phyloP scores from a whole-genome alignment of 1,284 basidiomycete genomes.

The Melampsora larici-populina region DNA sequence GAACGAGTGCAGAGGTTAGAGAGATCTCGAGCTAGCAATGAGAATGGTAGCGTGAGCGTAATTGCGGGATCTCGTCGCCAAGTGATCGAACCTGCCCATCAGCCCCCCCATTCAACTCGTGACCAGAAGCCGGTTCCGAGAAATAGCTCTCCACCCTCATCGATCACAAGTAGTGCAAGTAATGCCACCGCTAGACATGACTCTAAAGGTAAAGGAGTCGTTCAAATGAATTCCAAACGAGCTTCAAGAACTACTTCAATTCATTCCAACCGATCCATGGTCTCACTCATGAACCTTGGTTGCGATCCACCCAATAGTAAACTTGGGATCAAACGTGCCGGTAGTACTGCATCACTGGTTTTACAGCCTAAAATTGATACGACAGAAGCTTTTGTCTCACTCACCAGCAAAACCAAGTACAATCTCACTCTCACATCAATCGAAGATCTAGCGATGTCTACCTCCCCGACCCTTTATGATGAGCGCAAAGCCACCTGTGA shows the following conservation, averaged over 20 bases:
- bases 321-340: constrained; percentile 20
- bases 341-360: constrained; percentile 25
- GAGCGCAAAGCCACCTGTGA: background rate
- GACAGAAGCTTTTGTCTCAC: constrained; percentile 26
- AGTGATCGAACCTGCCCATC: constrained; percentile 1
- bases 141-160: background rate
- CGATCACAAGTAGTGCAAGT: background rate
- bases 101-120: background rate
- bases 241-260: background rate
- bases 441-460: background rate
- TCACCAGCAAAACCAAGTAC: constrained; percentile 18
- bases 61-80: background rate
- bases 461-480: background rate
- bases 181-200: background rate
- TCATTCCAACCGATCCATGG: constrained; percentile 1
- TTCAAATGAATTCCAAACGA: background rate
- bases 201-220: background rate
- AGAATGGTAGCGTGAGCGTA: background rate
- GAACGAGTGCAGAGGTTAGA: background rate
- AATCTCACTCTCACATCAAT: constrained; percentile 36
- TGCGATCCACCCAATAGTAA: background rate
- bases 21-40: constrained; percentile 5
- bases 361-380: constrained; percentile 36
- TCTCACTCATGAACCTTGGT: background rate
- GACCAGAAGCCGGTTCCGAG: background rate